A percentile compares a stretch with the other conserved stretches of the same genome.
Conservation (phyloP, 495 filamentous ascomycete species). For the Darksidea phi region DNA sequence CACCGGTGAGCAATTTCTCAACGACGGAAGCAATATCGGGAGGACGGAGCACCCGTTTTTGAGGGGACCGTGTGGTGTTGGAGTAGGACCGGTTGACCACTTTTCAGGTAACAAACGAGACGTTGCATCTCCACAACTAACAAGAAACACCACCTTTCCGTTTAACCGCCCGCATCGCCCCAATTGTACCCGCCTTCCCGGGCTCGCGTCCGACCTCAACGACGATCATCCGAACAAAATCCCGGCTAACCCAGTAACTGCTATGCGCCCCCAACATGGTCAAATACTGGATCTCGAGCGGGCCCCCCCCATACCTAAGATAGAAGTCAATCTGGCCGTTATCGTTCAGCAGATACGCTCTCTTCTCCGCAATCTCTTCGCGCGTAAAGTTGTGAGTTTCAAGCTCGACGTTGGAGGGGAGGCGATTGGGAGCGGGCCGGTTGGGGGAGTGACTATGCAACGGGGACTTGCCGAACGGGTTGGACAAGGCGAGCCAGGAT, state of each 20-base stretch:
- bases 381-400: constrained; percentile 93
- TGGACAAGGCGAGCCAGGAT: constrained; percentile 35
- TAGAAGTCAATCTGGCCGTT: constrained; percentile 94
- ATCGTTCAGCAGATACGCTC: constrained; percentile 84
- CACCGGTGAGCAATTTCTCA: too few species aligned
- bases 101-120: too few species aligned
- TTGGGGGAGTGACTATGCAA: constrained; percentile 15
- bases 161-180: constrained; percentile 74
- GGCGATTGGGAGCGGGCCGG: constrained; percentile 46
- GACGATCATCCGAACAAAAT: constrained; percentile 84
- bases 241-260: constrained; percentile 82
- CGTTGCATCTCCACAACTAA: too few species aligned
- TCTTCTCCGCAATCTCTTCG: constrained; percentile 89
- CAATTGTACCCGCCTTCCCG: constrained; percentile 65
- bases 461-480: constrained; percentile 13
- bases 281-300: constrained; percentile 90
- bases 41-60: too few species aligned
- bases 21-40: too few species aligned
- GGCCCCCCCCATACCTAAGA: constrained; percentile 72
- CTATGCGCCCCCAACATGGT: constrained; percentile 98
- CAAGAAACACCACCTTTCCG: constrained; percentile 34
- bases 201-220: constrained; percentile 77
- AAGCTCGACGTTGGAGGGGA: constrained; percentile 88
- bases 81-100: too few species aligned
- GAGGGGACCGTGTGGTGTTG: too few species aligned